Base-by-base conservation (phyloP, 164 flowering plant species). In the Nymphaea colorata region DNA sequence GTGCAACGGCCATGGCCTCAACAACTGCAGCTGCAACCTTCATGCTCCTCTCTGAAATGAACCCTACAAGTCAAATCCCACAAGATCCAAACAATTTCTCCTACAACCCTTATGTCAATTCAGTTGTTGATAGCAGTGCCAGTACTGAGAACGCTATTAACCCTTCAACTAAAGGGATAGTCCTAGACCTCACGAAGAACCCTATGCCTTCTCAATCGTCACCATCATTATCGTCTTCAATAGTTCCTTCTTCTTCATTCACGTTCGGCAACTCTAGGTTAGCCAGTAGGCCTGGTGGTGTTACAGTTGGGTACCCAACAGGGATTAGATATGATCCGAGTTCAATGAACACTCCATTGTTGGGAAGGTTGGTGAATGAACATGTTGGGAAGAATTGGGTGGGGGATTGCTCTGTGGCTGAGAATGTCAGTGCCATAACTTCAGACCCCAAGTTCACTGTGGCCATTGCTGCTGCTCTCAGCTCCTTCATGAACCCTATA, bases 381-480 rank as follows among this genome's bases (percentile, higher is more conserved):
- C 57, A 51, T 8, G 57, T 51, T 51, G 57, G 8, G 16, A 62
- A 73, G 75, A 68, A 68, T 47, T 53, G 36, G 3, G 72, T 71
- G n/a, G 79, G 69, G 18, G 74, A 76, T 2, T 69, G 64, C 57
- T 64, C 74, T 1, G 3, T 78, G 57, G 81, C 78, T 2, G 86
- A 82, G 60, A 83, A 79, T 70, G 80, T 79, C 51, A 77, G 81
- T 25, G 78, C 81, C 0, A 78, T 83, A 59, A 81, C 90, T 68
- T 84, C 87, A 14, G 87, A 89, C 74, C 87, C 89, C 4, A 83
- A 85, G 60, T 85, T 89, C 69, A 80, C 84, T 67, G 90, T 75
- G 43, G 87, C 91, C 4, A 86, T 89, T n/a, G 91, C 92, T 7
- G 90, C 90, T 15, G 90, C 90, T 15, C 83, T 87, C 65, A 71